Evolutionary conservation across 768 basidiomycete species (phyloP).

Genomic region (Sistotremastrum niveocremeum): DNA sequence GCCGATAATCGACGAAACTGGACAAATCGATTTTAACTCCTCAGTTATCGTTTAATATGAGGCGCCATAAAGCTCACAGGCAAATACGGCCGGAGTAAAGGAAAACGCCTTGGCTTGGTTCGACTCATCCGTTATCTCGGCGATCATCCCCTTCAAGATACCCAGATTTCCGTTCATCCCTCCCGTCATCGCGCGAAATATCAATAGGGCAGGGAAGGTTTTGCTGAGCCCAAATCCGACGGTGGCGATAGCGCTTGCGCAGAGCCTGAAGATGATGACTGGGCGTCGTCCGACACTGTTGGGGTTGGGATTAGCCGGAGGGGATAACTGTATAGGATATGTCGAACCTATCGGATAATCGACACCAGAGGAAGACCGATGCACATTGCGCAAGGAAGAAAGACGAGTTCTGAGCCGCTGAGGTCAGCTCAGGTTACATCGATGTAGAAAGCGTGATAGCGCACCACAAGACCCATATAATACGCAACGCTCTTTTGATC

Average conservation of each 20-base stretch:
- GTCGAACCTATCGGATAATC: slow-evolving; percentile 22
- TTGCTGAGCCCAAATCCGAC: slow-evolving; percentile 29
- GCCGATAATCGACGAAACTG: slow-evolving; percentile 1
- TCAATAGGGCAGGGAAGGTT: slow-evolving; percentile 31
- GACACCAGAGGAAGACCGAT: slow-evolving; percentile 32
- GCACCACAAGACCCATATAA: slow-evolving; percentile 14
- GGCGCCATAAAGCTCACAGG: no score
- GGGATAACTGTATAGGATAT: no score
- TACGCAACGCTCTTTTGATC: slow-evolving; percentile 14
- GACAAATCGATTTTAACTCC: slow-evolving; percentile 3
- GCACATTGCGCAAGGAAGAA: slow-evolving; percentile 31
- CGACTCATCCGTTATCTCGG: slow-evolving; percentile 27
- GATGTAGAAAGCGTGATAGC: not conserved
- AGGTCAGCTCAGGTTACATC: slow-evolving; percentile 2
- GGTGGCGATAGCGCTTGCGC: slow-evolving; percentile 18
- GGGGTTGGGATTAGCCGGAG: no score
- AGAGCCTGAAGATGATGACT: slow-evolving; percentile 28
- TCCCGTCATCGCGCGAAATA: slow-evolving; percentile 19
- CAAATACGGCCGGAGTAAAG: slow-evolving; percentile 4
- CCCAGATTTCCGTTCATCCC: slow-evolving; percentile 30
- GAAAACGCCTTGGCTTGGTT: slow-evolving; percentile 29
- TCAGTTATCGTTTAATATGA: no score
- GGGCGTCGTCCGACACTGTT: slow-evolving; percentile 25
- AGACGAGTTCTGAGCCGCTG: slow-evolving; percentile 23
- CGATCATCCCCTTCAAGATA: slow-evolving; percentile 34